These are phyloP conservation scores for Acacia confusa DNA, from an alignment of 306 rosid species.

Conservation along the genomic window DNA sequence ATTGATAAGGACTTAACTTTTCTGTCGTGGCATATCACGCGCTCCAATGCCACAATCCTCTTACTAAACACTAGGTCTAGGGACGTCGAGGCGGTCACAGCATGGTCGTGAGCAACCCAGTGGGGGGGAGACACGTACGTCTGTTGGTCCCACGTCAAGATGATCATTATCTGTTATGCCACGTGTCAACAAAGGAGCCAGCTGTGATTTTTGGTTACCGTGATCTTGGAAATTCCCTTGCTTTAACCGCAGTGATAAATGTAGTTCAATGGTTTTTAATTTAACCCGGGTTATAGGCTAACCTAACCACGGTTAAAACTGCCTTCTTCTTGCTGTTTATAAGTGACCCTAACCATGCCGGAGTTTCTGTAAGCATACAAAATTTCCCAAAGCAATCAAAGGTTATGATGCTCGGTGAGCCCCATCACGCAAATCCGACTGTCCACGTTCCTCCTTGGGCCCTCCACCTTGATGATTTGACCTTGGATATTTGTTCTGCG, in stretches of 20 bases:
- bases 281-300: constrained; percentile 29
- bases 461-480: constrained; percentile 40
- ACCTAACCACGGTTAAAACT: constrained; percentile 53
- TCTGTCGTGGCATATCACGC: constrained; percentile 33
- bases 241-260: constrained; percentile 42
- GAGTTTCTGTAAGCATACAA: constrained; percentile 37
- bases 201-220: constrained; percentile 17
- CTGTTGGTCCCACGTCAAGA: neutral
- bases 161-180: constrained; percentile 6
- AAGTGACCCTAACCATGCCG: constrained; percentile 36
- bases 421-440: constrained; percentile 59
- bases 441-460: constrained; percentile 76
- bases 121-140: neutral
- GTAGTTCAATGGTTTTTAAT: constrained; percentile 8
- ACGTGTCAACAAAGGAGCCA: constrained; percentile 35
- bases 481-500: constrained; percentile 49
- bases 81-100: constrained; percentile 22
- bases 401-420: constrained; percentile 76
- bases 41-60: constrained; percentile 16
- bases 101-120: constrained; percentile 16
- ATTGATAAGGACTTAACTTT: neutral
- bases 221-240: constrained; percentile 26
- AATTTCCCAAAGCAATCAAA: neutral
- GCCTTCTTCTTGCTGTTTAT: constrained; percentile 40
- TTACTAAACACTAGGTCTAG: constrained; percentile 28